Conservation (phyloP, 2,329 filamentous ascomycete species). For the Cladosporium phlei region DNA sequence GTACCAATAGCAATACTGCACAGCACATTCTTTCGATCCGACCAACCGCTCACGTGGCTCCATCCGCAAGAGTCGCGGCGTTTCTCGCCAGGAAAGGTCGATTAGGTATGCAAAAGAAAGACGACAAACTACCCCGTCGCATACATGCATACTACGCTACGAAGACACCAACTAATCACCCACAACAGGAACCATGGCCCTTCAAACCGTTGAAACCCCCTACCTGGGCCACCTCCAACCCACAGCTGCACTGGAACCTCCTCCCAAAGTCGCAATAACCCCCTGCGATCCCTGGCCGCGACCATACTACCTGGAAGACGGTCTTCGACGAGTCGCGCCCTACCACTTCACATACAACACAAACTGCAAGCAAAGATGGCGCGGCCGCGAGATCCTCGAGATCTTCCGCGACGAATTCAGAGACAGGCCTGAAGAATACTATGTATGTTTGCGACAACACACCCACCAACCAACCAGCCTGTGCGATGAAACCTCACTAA, state of each 20-base stretch:
- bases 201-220: constrained; percentile 5
- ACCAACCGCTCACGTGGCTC: constrained; percentile 36
- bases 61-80: constrained; percentile 49
- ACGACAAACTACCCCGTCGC: neutral
- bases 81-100: constrained; percentile 48
- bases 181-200: constrained; percentile 8
- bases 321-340: constrained; percentile 74
- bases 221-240: constrained; percentile 6
- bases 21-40: neutral
- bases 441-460: constrained; percentile 48
- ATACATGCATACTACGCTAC: too few species aligned
- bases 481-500: constrained; percentile 23
- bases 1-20: neutral
- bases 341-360: constrained; percentile 96
- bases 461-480: too few species aligned
- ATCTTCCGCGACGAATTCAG: constrained; percentile 91
- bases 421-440: constrained; percentile 81
- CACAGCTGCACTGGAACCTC: constrained; percentile 24
- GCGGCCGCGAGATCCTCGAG: constrained; percentile 72
- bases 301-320: constrained; percentile 80
- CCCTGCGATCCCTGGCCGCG: constrained; percentile 57
- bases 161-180: neutral
- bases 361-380: constrained; percentile 89
- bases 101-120: constrained; percentile 21
- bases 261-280: constrained; percentile 48